phyloP scores from a whole-genome alignment of 2,329 filamentous ascomycete genomes.

The Xylaria sp. region DNA sequence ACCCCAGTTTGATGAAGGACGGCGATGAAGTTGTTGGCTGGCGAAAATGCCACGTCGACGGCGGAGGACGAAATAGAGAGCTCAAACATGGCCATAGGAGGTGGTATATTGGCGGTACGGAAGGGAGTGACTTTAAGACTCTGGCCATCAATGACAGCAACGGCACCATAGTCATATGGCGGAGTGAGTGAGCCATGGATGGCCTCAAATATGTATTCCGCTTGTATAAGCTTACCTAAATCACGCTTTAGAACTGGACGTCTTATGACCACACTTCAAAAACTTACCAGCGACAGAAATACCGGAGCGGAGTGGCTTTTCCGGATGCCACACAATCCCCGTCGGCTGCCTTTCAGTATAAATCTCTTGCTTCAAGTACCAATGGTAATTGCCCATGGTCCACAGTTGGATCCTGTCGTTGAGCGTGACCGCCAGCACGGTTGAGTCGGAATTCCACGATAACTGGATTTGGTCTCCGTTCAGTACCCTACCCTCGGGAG shows the following conservation, averaged over 20 bases:
- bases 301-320: slow-evolving; percentile 75
- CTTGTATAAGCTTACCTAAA: slow-evolving; percentile 57
- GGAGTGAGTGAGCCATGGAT: slow-evolving; percentile 71
- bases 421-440: slow-evolving; percentile 82
- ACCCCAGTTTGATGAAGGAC: slow-evolving; percentile 72
- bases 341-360: slow-evolving; percentile 46
- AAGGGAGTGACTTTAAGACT: slow-evolving; percentile 85
- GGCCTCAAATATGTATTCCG: slow-evolving; percentile 72
- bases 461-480: slow-evolving; percentile 67
- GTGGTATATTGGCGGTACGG: slow-evolving; percentile 82
- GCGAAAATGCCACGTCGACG: slow-evolving; percentile 77
- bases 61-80: slow-evolving; percentile 66
- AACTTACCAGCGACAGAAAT: slow-evolving; percentile 56
- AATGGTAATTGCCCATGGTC: slow-evolving; percentile 98
- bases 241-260: slow-evolving; percentile 24
- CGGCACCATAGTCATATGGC: slow-evolving; percentile 77
- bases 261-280: neutral
- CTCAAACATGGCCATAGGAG: slow-evolving; percentile 88
- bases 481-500: slow-evolving; percentile 60
- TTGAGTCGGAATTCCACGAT: slow-evolving; percentile 91
- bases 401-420: slow-evolving; percentile 83
- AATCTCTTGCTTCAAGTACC: slow-evolving; percentile 95
- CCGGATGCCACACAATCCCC: slow-evolving; percentile 78
- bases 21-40: slow-evolving; percentile 68
- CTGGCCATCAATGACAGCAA: slow-evolving; percentile 84